These are phyloP conservation scores for Colletotrichum sansevieriae DNA, from an alignment of 2,329 filamentous ascomycete species.

Conservation along the genomic window DNA sequence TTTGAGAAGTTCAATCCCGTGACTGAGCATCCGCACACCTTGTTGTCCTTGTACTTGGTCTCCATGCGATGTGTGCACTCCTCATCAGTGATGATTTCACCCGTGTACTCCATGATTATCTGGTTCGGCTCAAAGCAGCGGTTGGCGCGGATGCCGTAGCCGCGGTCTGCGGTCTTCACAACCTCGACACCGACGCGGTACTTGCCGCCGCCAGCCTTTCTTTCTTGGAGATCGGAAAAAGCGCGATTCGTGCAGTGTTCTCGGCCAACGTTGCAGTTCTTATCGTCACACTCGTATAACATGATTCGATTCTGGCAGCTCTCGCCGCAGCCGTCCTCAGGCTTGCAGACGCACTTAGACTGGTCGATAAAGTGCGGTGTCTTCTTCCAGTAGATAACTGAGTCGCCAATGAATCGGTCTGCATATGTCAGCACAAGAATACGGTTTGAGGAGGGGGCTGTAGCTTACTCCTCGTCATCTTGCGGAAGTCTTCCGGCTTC, in stretches of 20 bases:
- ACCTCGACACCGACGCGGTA: slow-evolving; percentile 96
- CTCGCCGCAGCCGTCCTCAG: slow-evolving; percentile 86
- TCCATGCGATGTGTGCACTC: slow-evolving; percentile 96
- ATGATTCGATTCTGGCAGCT: slow-evolving; percentile 95
- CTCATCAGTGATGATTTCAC: slow-evolving; percentile 95
- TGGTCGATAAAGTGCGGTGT: slow-evolving; percentile 79
- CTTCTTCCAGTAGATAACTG: slow-evolving; percentile 84
- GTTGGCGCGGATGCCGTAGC: slow-evolving; percentile 92
- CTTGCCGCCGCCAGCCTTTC: slow-evolving; percentile 82
- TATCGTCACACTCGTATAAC: slow-evolving; percentile 95
- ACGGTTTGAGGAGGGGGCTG: neutral
- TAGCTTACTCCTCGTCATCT: slow-evolving; percentile 86
- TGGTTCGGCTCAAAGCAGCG: slow-evolving; percentile 88
- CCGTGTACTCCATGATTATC: slow-evolving; percentile 98
- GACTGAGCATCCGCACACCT: slow-evolving; percentile 67
- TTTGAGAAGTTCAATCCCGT: slow-evolving; percentile 26
- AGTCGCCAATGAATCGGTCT: slow-evolving; percentile 91
- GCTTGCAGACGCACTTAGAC: slow-evolving; percentile 82
- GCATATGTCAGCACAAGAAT: slow-evolving; percentile 10
- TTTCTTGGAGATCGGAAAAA: slow-evolving; percentile 83
- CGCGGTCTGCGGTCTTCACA: slow-evolving; percentile 88
- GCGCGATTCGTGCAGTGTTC: slow-evolving; percentile 85
- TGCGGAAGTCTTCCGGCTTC: slow-evolving; percentile 93
- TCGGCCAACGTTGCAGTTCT: slow-evolving; percentile 86
- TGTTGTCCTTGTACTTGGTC: slow-evolving; percentile 91